Conservation (phyloP, 2,329 filamentous ascomycete genomes). For the Fusarium musae region DNA sequence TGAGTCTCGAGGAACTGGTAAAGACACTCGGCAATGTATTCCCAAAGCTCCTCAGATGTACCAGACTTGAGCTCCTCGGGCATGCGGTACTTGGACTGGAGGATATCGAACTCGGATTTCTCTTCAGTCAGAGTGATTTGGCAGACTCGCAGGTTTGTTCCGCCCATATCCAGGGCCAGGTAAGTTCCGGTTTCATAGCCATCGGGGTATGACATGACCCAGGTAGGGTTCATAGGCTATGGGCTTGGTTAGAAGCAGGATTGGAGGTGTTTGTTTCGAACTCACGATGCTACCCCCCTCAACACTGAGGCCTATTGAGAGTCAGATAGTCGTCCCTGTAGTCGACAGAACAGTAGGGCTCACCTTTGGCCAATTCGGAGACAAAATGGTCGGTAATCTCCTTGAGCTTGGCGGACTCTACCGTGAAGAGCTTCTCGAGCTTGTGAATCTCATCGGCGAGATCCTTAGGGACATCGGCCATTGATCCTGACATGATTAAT, state of each 20-base stretch:
- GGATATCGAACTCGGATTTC: slow-evolving; percentile 92
- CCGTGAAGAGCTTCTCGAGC: slow-evolving; percentile 85
- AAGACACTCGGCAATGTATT: slow-evolving; percentile 92
- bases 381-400: slow-evolving; percentile 90
- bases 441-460: slow-evolving; percentile 82
- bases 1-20: slow-evolving; percentile 91
- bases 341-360: background rate
- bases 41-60: slow-evolving; percentile 87
- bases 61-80: slow-evolving; percentile 92
- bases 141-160: slow-evolving; percentile 94
- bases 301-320: slow-evolving; percentile 74
- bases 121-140: slow-evolving; percentile 89
- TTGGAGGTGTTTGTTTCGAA: slow-evolving; percentile 32
- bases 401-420: slow-evolving; percentile 84
- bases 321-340: slow-evolving; percentile 16
- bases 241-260: slow-evolving; percentile 31
- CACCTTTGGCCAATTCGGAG: slow-evolving; percentile 86
- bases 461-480: slow-evolving; percentile 89
- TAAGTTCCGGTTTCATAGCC: slow-evolving; percentile 89
- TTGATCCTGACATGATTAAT: slow-evolving; percentile 72
- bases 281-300: slow-evolving; percentile 93
- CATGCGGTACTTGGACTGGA: slow-evolving; percentile 96
- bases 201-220: slow-evolving; percentile 91
- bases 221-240: slow-evolving; percentile 97
- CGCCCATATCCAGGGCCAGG: slow-evolving; percentile 93